Base-by-base conservation (phyloP, 495 filamentous ascomycete genomes). In the Massariosphaeria phaeospora region DNA sequence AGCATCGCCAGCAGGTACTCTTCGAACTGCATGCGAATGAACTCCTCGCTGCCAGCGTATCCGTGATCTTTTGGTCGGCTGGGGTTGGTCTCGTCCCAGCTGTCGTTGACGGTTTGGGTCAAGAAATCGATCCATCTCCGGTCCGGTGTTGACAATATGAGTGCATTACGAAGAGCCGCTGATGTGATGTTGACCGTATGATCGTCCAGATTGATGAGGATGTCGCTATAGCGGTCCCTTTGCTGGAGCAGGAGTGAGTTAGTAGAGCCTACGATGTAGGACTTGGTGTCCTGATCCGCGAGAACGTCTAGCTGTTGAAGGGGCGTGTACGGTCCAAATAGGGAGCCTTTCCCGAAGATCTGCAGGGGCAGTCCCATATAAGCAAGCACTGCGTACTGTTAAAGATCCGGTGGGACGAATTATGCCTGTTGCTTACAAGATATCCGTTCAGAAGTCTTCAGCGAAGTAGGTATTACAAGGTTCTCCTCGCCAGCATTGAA, bases 311-410 rank as follows among this genome's bases (percentile, higher is more conserved):
- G 81, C 70, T 96, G 91, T 69, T 98, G 93, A 21, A 98, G 71
- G 17, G 93, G 93, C 1, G 94, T 98, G 71, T 98, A 98, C 0
- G 93, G 93, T 1, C 93, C 91, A 67, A 97, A 96, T 58, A 98
- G 78, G 67, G 88, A 91, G 43, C 93, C 93, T 84, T 91, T 95
- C 57, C 93, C 91, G 67, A 98, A 98, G 29, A 98, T 84, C 65
- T 97, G 93, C 46, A 98, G 70, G 12, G 93, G 93, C 40, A 97
- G 68, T 20, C 93, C 93, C 89, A 96, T 95, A 66, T 96, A 97
- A 23, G 85, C 76, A 52, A 97, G 77, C 58, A 98, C 80, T 82
- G 54, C 15, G 34, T 21, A 44, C 13, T 18, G 27, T 56, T 36
- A 55, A 47, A 34, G 3, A 3, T 20, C 35, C 40, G 44, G 38